A percentile compares a stretch with the other conserved stretches of the same genome.
Evolutionary conservation across 345 rosid species (phyloP).

Genomic region (Citrus glauca): DNA sequence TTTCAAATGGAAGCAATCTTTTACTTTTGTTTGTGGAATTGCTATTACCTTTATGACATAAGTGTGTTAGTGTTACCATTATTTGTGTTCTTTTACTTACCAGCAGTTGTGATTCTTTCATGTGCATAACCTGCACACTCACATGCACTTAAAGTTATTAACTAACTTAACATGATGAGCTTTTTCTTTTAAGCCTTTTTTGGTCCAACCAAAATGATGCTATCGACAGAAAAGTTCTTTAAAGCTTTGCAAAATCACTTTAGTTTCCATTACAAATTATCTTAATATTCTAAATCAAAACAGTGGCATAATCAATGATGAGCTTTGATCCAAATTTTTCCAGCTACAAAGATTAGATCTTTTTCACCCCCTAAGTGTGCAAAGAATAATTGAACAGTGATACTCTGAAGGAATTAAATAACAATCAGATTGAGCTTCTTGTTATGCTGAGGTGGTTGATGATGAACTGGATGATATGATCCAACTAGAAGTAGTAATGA

Average conservation of each 20-base stretch:
- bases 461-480: background rate
- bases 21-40: constrained; percentile 24
- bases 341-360: background rate
- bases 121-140: constrained; percentile 7
- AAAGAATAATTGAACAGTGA: background rate
- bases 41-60: background rate
- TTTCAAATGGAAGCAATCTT: constrained; percentile 16
- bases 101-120: constrained; percentile 4
- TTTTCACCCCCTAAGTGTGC: background rate
- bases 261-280: too few relatives aligned
- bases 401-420: too few relatives aligned
- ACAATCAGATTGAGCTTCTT: background rate
- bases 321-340: background rate
- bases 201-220: constrained; percentile 1
- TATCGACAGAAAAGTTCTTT: background rate
- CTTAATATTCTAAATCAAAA: too few relatives aligned
- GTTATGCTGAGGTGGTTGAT: background rate
- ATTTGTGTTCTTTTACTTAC: background rate
- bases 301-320: background rate
- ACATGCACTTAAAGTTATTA: constrained; percentile 14
- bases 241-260: background rate
- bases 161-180: background rate
- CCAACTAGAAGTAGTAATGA: background rate
- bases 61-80: background rate
- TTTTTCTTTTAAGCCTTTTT: background rate